These are phyloP conservation scores for Dissophora ornata DNA, from an alignment of 192 early-diverging fungal species.

Conservation along the genomic window DNA sequence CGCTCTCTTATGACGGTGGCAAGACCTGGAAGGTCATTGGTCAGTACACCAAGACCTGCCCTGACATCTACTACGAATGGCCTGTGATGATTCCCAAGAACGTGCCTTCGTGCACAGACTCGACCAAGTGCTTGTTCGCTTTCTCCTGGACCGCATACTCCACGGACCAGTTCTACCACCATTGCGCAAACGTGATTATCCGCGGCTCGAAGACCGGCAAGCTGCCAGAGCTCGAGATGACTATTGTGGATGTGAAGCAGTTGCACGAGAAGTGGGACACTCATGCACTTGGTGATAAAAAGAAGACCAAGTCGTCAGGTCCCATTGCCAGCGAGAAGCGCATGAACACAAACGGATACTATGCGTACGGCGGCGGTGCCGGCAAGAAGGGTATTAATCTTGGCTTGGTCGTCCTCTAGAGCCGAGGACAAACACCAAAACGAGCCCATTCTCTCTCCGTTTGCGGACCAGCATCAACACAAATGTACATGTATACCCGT, in stretches of 20 bases:
- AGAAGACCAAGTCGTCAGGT: constrained; percentile 1
- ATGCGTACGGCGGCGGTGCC: constrained; percentile 8
- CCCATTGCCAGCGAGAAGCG: not conserved
- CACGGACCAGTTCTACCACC: too few relatives aligned
- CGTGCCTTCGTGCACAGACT: constrained; percentile 36
- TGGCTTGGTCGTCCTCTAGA: constrained; percentile 3
- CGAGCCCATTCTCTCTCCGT: not conserved
- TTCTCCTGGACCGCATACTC: constrained; percentile 81
- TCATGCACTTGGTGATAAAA: constrained; percentile 14
- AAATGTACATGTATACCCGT: too few relatives aligned
- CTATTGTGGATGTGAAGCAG: constrained; percentile 16
- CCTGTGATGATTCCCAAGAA: constrained; percentile 51
- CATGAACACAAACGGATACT: constrained; percentile 13
- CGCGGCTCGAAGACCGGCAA: constrained; percentile 31
- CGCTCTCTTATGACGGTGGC: too few relatives aligned
- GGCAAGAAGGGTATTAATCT: constrained; percentile 18
- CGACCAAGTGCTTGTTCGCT: constrained; percentile 48
- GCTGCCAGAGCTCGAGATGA: constrained; percentile 18
- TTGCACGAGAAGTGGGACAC: constrained; percentile 10
- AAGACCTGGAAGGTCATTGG: too few relatives aligned
- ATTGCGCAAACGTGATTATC: constrained; percentile 74
- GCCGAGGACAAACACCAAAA: not conserved
- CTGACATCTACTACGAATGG: constrained; percentile 53
- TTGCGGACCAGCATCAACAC: too few relatives aligned
- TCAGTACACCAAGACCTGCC: constrained; percentile 53